Evolutionary conservation across 257 asterid genomes (phyloP), one percentile per base, ranked within the genome.

Genomic region (Salvia splendens): DNA sequence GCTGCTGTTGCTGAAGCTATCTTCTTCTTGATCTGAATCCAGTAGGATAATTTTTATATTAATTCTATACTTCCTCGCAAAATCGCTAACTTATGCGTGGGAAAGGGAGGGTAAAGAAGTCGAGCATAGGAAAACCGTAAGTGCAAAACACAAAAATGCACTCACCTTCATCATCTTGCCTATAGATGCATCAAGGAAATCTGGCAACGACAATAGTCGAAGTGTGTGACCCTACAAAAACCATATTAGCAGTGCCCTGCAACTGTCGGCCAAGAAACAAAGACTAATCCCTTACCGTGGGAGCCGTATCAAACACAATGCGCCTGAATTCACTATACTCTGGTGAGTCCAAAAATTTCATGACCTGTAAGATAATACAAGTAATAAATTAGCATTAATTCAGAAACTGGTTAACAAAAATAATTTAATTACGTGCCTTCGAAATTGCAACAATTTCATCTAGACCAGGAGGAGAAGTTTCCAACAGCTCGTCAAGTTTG

Each of bases 371-470:
- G 78, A 47, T 36, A 46, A 70, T 47, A 50, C 12, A 6, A 28
- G 30, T 35, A 15, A 20, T 33, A 42, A 46, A 5, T 53, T 36
- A 57, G 64, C 35, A 70, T 12, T 30, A 59, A 10, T 3, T 46
- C 48, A 43, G 6, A 57, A 55, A 54, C 36, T 65, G 16, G 15
- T 5, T n/a, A 50, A 42, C 38, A 8, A 48, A 14, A 30, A 42
- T 28, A 68, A 61, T 30, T 53, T 66, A 24, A 35, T 14, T 43
- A 70, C 78, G 8, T 67, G 73, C 92, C 95, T 85, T 83, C 12
- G 89, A 81, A 79, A 89, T 89, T 15, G 96, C 96, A 59, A 89
- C 67, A 73, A 80, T 92, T 78, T 89, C 92, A 55, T 87, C 96
- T 10, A 89, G 73, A 72, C 92, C 96, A 57, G 96, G 92, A 50